Percentiles rank a stretch among this genome's conserved stretches.
Evolutionary conservation across 2,329 filamentous ascomycete species (phyloP).

Genomic region (Ophiostoma sp.): DNA sequence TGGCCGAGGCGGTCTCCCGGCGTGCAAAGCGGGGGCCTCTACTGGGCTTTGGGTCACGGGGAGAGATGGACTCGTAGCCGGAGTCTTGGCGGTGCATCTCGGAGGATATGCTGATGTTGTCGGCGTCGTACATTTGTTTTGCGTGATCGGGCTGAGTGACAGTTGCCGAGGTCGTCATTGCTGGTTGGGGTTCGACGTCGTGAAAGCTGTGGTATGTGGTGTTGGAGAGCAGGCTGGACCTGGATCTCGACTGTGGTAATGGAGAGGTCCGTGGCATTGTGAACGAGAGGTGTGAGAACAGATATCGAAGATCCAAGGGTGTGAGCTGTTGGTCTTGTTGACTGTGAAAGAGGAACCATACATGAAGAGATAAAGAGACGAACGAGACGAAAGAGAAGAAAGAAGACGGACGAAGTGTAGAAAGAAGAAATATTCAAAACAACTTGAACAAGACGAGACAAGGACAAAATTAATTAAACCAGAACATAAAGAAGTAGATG

Average conservation of each 20-base stretch:
- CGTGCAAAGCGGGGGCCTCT: background rate
- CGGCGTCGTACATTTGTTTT: slow-evolving; percentile 1
- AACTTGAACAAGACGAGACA: too few species aligned
- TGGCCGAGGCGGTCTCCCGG: background rate
- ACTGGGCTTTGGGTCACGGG: background rate
- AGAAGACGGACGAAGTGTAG: too few species aligned
- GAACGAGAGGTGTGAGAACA: background rate
- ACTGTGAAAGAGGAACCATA: too few species aligned
- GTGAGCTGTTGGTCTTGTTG: background rate
- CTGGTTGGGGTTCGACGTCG: background rate
- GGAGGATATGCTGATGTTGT: slow-evolving; percentile 14
- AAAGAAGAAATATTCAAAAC: too few species aligned
- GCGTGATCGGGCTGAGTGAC: background rate
- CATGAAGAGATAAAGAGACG: too few species aligned
- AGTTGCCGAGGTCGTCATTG: background rate
- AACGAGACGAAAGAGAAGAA: too few species aligned
- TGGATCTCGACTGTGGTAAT: background rate
- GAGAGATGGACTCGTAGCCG: slow-evolving; percentile 10
- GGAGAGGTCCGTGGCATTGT: background rate
- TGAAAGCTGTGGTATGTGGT: slow-evolving; percentile 10
- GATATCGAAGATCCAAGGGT: too few species aligned
- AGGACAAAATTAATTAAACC: background rate
- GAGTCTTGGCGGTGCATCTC: slow-evolving; percentile 15
- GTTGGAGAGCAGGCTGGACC: background rate
- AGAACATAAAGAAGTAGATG: background rate